Evolutionary conservation across 148 eudicot species (phyloP).

Genomic region (Drosera capensis): DNA sequence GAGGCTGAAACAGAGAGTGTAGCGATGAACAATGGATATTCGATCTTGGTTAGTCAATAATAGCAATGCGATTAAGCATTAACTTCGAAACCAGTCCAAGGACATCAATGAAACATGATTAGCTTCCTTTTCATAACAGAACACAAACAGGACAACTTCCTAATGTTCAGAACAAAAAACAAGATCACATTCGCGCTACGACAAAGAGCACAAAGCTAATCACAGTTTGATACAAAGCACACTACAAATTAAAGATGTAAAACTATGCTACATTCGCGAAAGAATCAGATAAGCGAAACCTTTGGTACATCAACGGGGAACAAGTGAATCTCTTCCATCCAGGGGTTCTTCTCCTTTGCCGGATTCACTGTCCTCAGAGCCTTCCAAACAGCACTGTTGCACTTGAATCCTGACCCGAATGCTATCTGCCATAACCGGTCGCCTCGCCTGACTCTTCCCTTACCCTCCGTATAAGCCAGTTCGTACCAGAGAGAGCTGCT

Average conservation of each 20-base stretch:
- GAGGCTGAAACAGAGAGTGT: too few species aligned
- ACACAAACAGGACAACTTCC: too few species aligned
- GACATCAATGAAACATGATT: too few species aligned
- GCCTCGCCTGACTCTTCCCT: background rate
- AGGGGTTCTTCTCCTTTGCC: background rate
- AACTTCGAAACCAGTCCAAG: too few species aligned
- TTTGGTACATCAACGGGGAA: background rate
- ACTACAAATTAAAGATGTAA: background rate
- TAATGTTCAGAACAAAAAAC: too few species aligned
- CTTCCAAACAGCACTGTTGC: background rate
- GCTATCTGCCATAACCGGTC: background rate
- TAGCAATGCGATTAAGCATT: too few species aligned
- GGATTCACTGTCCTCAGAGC: background rate
- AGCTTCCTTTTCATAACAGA: too few species aligned
- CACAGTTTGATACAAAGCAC: background rate
- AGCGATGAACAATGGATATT: too few species aligned
- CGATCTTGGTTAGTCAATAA: too few species aligned
- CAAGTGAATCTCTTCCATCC: conserved; percentile 1
- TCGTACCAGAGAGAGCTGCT: conserved; percentile 1
- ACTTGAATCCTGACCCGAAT: background rate
- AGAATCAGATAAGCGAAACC: background rate
- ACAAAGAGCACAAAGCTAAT: too few species aligned
- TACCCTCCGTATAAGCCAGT: background rate
- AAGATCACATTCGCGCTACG: too few species aligned
- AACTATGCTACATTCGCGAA: too few species aligned